A percentile compares a stretch with the other conserved stretches of the same genome.
Evolutionary conservation across 345 rosid species (phyloP).

Genomic region (Syzygium grande): DNA sequence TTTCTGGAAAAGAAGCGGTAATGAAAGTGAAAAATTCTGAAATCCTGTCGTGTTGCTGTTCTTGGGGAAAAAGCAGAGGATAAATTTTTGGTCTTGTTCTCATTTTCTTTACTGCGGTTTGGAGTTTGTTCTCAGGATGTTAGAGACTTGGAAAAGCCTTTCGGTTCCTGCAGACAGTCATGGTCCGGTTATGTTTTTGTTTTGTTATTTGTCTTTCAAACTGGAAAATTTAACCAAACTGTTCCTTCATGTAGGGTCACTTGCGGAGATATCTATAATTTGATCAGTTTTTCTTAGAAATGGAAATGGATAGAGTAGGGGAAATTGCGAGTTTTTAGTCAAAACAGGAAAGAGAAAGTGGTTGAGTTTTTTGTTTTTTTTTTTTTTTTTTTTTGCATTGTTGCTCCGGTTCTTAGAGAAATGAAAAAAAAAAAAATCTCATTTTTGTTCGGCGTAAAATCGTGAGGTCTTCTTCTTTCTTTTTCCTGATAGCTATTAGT

Average conservation of each 20-base stretch:
- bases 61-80: neutral
- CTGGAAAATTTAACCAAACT: neutral
- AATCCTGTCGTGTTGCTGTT: neutral
- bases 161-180: neutral
- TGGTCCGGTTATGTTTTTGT: neutral
- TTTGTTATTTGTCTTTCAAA: neutral
- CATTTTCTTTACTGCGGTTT: neutral
- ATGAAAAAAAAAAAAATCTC: neutral
- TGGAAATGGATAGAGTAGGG: neutral
- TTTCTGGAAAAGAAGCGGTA: neutral
- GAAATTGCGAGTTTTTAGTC: neutral
- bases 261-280: neutral
- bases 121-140: neutral
- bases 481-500: neutral
- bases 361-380: neutral
- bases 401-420: neutral
- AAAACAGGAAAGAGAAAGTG: neutral
- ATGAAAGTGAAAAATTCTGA: neutral
- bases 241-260: neutral
- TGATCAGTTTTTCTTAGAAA: neutral
- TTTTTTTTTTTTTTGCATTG: neutral
- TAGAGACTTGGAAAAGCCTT: neutral
- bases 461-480: neutral
- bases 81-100: neutral
- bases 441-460: neutral